phyloP scores from a whole-genome alignment of 768 basidiomycete species.

The Coprinellus aureogranulatus region DNA sequence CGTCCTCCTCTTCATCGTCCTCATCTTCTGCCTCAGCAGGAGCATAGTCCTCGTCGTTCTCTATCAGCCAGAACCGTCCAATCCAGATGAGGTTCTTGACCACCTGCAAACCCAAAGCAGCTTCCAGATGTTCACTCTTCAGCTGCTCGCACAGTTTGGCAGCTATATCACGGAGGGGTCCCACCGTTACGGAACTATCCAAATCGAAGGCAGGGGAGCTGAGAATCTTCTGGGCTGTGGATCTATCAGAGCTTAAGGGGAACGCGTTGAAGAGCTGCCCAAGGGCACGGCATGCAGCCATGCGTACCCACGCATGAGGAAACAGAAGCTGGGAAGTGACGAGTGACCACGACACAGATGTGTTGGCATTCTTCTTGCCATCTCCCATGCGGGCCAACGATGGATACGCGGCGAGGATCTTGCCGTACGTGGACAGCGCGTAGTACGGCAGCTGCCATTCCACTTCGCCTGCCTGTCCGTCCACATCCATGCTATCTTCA shows the following conservation, averaged over 20 bases:
- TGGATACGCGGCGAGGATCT: conserved; percentile 59
- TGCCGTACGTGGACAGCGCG: conserved; percentile 63
- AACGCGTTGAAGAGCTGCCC: conserved; percentile 64
- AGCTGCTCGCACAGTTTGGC: conserved; percentile 74
- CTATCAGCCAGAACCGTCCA: conserved; percentile 67
- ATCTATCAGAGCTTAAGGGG: conserved; percentile 26
- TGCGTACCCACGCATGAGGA: conserved; percentile 94
- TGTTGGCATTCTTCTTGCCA: conserved; percentile 22
- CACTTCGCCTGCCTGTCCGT: conserved; percentile 26
- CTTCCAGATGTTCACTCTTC: conserved; percentile 76
- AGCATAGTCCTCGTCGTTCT: conserved; percentile 27
- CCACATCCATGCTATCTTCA: conserved; percentile 49
- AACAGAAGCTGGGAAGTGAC: conserved; percentile 71
- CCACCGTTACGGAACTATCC: conserved; percentile 48
- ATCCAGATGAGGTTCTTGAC: conserved; percentile 93
- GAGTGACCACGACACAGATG: conserved; percentile 54
- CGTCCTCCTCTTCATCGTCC: conserved; percentile 23
- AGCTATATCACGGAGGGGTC: conserved; percentile 66
- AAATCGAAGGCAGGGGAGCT: conserved; percentile 21
- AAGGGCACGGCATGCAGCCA: conserved; percentile 71
- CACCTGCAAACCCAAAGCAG: conserved; percentile 70
- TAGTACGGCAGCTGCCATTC: conserved; percentile 88
- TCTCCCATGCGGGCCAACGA: conserved; percentile 39
- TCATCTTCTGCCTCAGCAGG: conserved; percentile 32
- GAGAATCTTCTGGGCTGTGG: conserved; percentile 27